Evolutionary conservation across 2,329 filamentous ascomycete genomes (phyloP), one percentile per base, ranked within the genome.

Genomic region (Fusarium palustre): DNA sequence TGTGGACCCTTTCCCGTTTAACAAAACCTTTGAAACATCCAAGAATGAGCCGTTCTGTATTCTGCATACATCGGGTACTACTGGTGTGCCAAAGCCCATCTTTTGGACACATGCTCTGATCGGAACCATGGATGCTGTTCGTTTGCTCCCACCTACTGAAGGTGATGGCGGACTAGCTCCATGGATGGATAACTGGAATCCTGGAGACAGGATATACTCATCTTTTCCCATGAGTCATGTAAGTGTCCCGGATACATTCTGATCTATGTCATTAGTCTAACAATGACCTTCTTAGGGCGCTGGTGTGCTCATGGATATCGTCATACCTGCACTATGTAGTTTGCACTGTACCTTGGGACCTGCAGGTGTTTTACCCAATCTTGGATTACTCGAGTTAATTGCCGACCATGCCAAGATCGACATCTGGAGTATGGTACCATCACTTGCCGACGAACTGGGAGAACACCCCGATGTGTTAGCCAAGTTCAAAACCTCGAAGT

Each of bases 11-110:
- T 80, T 76, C 28, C 63, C 60, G 0, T 81, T 79, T 31, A 6
- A 66, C 5, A 79, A 77, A 41, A 75, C 70, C 3, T 81, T 76
- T n/a, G 74, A 77, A 4, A 67, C 76, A 4, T 79, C 77, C 8
- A 67, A 65, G 0, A 64, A 76, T 31, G 80, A 82, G 2, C 77
- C 78, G 0, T 79, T 82, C 7, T 75, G 79, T 28, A 74, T 79
- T 28, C 55, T 82, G 1, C 81, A 83, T 49, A 82, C 81, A 0
- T 83, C 80, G 5, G 82, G 82, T 3, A 77, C 79, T 2, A 84
- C 81, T 4, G 81, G 82, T 4, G 57, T 80, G 0, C 81, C 80
- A 2, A 83, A 83, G 52, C 80, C 79, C 0, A 79, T 83, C n/a
- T 53, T 69, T 2, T 75, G 76, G 68, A 76, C 77, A 6, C 77